Percentiles rank a stretch among this genome's conserved stretches.
Evolutionary conservation across 2,329 filamentous ascomycete species (phyloP).

Genomic region (Cryphonectria parasitica): DNA sequence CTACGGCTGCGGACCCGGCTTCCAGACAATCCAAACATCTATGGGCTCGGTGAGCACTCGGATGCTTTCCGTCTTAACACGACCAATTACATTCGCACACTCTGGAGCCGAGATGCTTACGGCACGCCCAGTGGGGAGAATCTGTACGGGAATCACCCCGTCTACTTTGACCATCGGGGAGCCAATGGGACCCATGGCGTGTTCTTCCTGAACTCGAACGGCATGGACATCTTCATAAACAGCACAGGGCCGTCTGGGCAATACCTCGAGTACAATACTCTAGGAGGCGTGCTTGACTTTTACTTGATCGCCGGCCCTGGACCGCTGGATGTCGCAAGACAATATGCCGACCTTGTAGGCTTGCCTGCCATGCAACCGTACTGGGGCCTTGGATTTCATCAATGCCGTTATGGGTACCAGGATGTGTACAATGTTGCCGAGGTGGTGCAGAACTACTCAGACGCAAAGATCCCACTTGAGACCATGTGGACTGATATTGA

Average conservation of each 20-base stretch:
- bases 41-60: slow-evolving; percentile 79
- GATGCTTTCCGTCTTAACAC: slow-evolving; percentile 72
- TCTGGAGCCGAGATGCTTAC: slow-evolving; percentile 73
- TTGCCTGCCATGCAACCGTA: slow-evolving; percentile 66
- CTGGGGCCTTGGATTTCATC: slow-evolving; percentile 65
- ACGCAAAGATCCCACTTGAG: slow-evolving; percentile 68
- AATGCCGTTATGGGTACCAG: slow-evolving; percentile 67
- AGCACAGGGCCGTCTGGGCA: slow-evolving; percentile 61
- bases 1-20: slow-evolving; percentile 72
- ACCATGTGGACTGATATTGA: slow-evolving; percentile 71
- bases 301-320: slow-evolving; percentile 66
- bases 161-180: slow-evolving; percentile 75
- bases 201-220: slow-evolving; percentile 73
- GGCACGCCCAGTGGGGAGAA: slow-evolving; percentile 64
- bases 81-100: slow-evolving; percentile 69
- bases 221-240: slow-evolving; percentile 78
- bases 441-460: slow-evolving; percentile 69
- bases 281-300: slow-evolving; percentile 77
- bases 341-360: slow-evolving; percentile 62
- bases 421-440: slow-evolving; percentile 69
- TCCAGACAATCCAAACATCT: slow-evolving; percentile 70
- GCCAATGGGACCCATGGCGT: slow-evolving; percentile 63
- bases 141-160: slow-evolving; percentile 72
- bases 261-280: slow-evolving; percentile 78
- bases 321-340: slow-evolving; percentile 60